Base-by-base conservation (phyloP, 768 basidiomycete genomes). In the Rubroboletus pulcherrimus region DNA sequence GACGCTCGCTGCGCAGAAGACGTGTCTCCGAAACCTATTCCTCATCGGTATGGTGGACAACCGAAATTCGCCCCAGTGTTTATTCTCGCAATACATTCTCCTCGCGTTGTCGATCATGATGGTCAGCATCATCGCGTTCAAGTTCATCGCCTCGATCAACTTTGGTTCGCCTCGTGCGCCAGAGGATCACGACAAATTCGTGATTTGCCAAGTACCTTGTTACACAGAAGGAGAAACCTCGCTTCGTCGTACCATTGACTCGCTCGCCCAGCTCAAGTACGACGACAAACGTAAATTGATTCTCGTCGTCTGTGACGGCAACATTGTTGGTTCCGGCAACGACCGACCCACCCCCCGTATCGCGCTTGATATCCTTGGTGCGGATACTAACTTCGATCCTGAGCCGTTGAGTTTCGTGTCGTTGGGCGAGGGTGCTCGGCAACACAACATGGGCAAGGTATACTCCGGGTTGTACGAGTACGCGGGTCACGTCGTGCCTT, bases 361-460 rank as follows among this genome's bases (percentile, higher is more conserved):
- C 59, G 96, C 96, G 15, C 80, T 98, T 47, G 96, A 98, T 70
- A 95, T 99, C 63, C 85, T 99, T 19, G 96, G 96, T 50, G 91
- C 87, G 2, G 94, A 96, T 67, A 87, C 95, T 0, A 92, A 93
- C 63, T 75, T 91, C 42, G 94, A 98, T 64, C 94, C 94, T 1
- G 96, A 98, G 69, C 93, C 95, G 4, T 78, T 99, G 54, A 91
- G 92, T 63, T 99, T 98, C 82, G 73, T 91, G 51, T 93, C 90
- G 11, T 81, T 99, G 42, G 96, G 96, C 15, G 93, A 97, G 66
- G 96, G 96, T 38, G 85, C 91, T 37, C 91, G 91, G 72, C 96
- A 97, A 73, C 91, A 97, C 65, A 99, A 98, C 67, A 93, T 96
- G 89, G 96, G 90, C 75, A 98, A 97, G 75, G 85, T 98, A 3